Conservation (phyloP, 2,329 filamentous ascomycete genomes). For the Leptographium galeiforme region DNA sequence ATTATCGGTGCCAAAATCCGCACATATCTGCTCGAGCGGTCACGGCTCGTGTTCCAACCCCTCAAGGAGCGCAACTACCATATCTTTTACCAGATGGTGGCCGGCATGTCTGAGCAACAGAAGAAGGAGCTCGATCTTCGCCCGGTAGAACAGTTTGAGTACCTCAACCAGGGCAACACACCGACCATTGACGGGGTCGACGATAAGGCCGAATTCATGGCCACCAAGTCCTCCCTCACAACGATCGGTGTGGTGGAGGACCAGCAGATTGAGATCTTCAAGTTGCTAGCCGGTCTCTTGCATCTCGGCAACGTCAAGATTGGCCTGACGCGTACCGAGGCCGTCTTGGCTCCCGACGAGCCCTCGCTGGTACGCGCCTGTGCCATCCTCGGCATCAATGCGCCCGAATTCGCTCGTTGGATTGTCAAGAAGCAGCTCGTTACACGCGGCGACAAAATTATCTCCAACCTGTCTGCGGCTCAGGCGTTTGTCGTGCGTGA, state of each 20-base stretch:
- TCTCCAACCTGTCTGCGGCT: constrained; percentile 84
- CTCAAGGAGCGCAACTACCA: constrained; percentile 98
- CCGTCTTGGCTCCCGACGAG: constrained; percentile 66
- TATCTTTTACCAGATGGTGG: constrained; percentile 95
- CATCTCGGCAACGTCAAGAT: constrained; percentile 97
- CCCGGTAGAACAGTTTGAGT: constrained; percentile 83
- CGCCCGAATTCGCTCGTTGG: constrained; percentile 85
- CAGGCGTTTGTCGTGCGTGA: constrained; percentile 91
- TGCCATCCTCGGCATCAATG: constrained; percentile 74
- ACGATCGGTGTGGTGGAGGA: constrained; percentile 70
- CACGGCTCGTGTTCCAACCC: constrained; percentile 91
- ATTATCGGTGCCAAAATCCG: constrained; percentile 97
- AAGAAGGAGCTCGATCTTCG: constrained; percentile 66
- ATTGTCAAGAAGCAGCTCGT: constrained; percentile 98
- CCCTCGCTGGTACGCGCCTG: constrained; percentile 73
- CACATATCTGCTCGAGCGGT: constrained; percentile 89
- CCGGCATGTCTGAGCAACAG: constrained; percentile 76
- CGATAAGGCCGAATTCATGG: constrained; percentile 85
- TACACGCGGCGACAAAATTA: constrained; percentile 93
- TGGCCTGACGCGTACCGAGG: constrained; percentile 76
- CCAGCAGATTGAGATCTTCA: constrained; percentile 78
- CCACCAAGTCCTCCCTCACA: constrained; percentile 71
- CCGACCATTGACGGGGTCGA: constrained; percentile 89
- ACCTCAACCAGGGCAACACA: constrained; percentile 87
- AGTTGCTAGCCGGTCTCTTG: constrained; percentile 74